These are phyloP conservation scores for Lactarius sp. DNA, from an alignment of 768 basidiomycete species.

Conservation along the genomic window DNA sequence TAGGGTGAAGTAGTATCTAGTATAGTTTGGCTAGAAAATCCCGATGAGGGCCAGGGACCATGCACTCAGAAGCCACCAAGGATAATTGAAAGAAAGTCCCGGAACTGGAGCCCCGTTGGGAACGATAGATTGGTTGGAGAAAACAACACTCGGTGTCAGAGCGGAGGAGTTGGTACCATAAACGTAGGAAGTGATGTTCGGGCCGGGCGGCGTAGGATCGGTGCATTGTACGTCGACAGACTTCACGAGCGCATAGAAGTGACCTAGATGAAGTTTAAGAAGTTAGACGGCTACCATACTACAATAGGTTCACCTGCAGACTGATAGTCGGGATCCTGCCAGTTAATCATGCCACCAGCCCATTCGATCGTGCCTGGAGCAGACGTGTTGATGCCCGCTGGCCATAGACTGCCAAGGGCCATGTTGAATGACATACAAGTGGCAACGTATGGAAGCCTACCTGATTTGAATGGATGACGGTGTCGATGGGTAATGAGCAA, in stretches of 20 bases:
- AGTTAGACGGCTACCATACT: not conserved
- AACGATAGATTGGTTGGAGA: slow-evolving; percentile 55
- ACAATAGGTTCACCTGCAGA: slow-evolving; percentile 43
- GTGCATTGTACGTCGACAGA: slow-evolving; percentile 62
- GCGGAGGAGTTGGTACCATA: slow-evolving; percentile 53
- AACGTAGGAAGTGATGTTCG: slow-evolving; percentile 57
- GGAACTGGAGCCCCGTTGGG: slow-evolving; percentile 42
- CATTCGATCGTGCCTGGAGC: slow-evolving; percentile 70
- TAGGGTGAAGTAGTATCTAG: not conserved
- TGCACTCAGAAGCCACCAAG: slow-evolving; percentile 3
- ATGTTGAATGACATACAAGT: not conserved
- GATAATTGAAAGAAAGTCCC: not conserved
- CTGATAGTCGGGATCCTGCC: slow-evolving; percentile 70
- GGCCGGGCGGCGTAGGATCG: slow-evolving; percentile 40
- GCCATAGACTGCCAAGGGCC: slow-evolving; percentile 53
- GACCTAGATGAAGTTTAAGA: slow-evolving; percentile 37
- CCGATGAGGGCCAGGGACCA: not conserved
- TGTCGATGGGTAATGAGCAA: slow-evolving; percentile 65
- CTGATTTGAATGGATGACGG: slow-evolving; percentile 79
- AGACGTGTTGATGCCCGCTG: slow-evolving; percentile 61
- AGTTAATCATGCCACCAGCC: slow-evolving; percentile 81
- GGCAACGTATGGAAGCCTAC: slow-evolving; percentile 35
- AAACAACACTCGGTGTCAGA: slow-evolving; percentile 48
- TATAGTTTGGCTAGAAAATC: not conserved
- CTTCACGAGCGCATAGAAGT: slow-evolving; percentile 63